phyloP scores from a whole-genome alignment of 2,329 filamentous ascomycete genomes.

The Bimuria novae-zelandiae region DNA sequence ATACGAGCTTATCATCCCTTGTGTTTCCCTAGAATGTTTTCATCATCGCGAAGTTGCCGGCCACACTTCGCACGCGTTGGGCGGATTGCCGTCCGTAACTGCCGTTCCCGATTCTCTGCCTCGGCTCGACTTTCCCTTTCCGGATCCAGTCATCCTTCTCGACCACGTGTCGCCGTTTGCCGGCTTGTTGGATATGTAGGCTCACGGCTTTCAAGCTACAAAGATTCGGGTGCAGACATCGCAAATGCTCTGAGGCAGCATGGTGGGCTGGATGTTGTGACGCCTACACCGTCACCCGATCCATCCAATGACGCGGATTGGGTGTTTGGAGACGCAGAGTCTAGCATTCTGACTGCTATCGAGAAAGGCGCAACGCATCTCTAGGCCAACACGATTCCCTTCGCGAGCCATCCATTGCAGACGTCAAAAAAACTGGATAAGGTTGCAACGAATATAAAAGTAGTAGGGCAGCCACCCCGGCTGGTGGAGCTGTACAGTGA shows the following conservation, averaged over 20 bases:
- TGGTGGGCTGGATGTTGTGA: slow-evolving; percentile 41
- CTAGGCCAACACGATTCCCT: slow-evolving; percentile 59
- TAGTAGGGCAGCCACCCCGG: slow-evolving; percentile 54
- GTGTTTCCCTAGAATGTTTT: too few relatives aligned
- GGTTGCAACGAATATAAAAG: slow-evolving; percentile 36
- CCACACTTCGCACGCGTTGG: too few relatives aligned
- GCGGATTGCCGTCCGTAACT: too few relatives aligned
- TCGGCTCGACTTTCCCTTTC: too few relatives aligned
- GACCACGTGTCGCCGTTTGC: too few relatives aligned
- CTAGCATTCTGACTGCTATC: slow-evolving; percentile 94
- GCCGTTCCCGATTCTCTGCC: too few relatives aligned
- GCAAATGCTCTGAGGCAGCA: slow-evolving; percentile 46
- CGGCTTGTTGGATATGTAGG: too few relatives aligned
- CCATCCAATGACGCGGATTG: slow-evolving; percentile 78
- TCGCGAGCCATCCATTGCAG: slow-evolving; percentile 55
- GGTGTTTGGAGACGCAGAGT: slow-evolving; percentile 84
- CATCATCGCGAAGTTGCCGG: too few relatives aligned
- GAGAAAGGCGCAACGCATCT: slow-evolving; percentile 70
- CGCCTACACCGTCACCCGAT: slow-evolving; percentile 33
- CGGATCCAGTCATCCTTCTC: too few relatives aligned
- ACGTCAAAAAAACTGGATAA: slow-evolving; percentile 40
- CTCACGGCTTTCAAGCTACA: slow-evolving; percentile 47
- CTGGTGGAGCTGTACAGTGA: slow-evolving; percentile 57
- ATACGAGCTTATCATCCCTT: too few relatives aligned
- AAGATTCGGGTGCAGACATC: slow-evolving; percentile 56